Base-by-base conservation (phyloP, 192 early-diverging fungal species). In the Haplosporangium gracile region DNA sequence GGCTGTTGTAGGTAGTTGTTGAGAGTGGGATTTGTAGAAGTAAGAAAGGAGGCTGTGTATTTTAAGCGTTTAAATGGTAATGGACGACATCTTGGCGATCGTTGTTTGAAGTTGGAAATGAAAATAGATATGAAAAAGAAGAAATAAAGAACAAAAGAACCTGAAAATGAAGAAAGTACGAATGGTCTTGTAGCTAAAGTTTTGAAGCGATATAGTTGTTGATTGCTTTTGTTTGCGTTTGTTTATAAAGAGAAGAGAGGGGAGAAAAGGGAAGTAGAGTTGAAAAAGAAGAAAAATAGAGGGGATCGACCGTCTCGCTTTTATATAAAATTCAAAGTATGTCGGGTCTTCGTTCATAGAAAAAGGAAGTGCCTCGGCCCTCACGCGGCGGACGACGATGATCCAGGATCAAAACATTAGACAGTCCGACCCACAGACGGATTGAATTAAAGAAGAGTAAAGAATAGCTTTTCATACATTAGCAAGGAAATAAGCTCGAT, bases 31-130 rank as follows among this genome's bases (percentile, higher is more conserved):
- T 39, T 24, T 68, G 36, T 26, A 71, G 40, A 60, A 51, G 5
- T 51, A 13, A 60, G 49, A 63, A 16, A 32, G 55, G 43, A 76
- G 26, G 60, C 60, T 65, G 60, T 29, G 29, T 65, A 60, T 60
- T 45, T 45, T 1, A 76, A 69, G 47, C 79, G 79, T 74, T 86
- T 81, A 86, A 86, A 78, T 63, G 39, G 70, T 86, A 78, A 86
- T 77, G 76, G 71, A 71, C 45, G 47, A 77, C 84, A 86, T 86
- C 69, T 81, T 86, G 84, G 55, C 75, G 70, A 75, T 26, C 63
- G 68, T 49, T 15, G 22, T 57, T 10, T 43, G 34, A 18, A 29
- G 49, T 72, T 49, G 69, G 71, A 39, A 76, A 63, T 47, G 74
- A 34, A 43, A 51, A 71, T 49, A 36, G 22, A 57, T n/a, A 77